These are phyloP conservation scores for Xylaria sp. DNA, from an alignment of 495 filamentous ascomycete genomes.

Conservation along the genomic window DNA sequence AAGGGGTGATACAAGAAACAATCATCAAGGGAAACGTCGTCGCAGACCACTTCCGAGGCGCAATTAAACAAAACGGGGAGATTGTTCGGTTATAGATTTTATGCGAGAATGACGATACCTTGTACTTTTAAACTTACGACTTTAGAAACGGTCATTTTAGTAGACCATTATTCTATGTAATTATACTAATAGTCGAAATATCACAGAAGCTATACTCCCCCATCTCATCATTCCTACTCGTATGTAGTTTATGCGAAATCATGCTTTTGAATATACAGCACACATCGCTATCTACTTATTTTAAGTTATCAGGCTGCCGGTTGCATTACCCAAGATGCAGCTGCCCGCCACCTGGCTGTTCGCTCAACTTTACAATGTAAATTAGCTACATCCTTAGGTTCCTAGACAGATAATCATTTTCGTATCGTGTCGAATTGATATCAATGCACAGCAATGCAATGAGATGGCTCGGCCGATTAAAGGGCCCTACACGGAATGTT, in stretches of 20 bases:
- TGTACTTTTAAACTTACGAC: background rate
- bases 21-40: slow-evolving; percentile 75
- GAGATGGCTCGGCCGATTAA: slow-evolving; percentile 35
- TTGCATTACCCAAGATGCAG: background rate
- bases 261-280: no score
- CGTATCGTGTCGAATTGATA: slow-evolving; percentile 27
- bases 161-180: background rate
- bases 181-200: background rate
- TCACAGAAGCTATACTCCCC: background rate
- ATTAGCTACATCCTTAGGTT: background rate
- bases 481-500: slow-evolving; percentile 9
- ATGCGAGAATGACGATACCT: background rate
- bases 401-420: background rate
- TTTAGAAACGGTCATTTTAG: background rate
- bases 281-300: background rate
- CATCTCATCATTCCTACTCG: no score
- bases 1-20: slow-evolving; percentile 85
- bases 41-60: slow-evolving; percentile 75
- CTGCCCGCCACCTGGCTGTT: background rate
- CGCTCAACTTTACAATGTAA: background rate
- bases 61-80: slow-evolving; percentile 54
- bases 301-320: background rate
- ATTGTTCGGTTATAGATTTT: slow-evolving; percentile 48
- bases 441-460: slow-evolving; percentile 32
- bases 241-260: no score